Evolutionary conservation across 306 rosid species (phyloP), one percentile per base, ranked within the genome.

Genomic region (Inga laurina): DNA sequence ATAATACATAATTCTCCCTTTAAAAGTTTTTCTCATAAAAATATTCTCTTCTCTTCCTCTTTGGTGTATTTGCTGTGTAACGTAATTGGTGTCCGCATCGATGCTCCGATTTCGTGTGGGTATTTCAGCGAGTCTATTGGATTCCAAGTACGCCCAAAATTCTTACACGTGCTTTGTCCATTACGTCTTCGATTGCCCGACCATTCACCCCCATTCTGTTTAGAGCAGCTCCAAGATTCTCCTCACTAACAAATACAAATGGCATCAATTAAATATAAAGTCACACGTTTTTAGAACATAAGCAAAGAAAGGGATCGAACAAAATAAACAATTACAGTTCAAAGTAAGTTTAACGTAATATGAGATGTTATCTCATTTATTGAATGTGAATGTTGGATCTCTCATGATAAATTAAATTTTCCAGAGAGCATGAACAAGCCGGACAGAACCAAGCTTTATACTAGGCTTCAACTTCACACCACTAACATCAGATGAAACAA

Each of bases 191-290:
- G 86, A 88, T 71, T 59, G 97, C 87, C 74, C 89, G 81, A 87
- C 90, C 87, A 49, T 90, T 91, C 37, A 96, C 92, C 86, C 97
- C 98, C 97, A 92, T 93, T 89, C 88, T 88, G 84, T 90, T 75
- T 22, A 96, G 94, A 52, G 94, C 98, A 81, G 99, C 99, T 91
- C 92, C 85, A 73, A 93, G 89, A 84, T 93, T 93, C 88, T 96
- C 98, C 75, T 96, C 98, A 69, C 99, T 96, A 82, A 81, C 68
- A 74, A 79, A 90, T 73, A 73, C 76, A 79, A 83, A 84, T 73
- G 43, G 61, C 22, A 61, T 43, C 82, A 80, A 82, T 66, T 35
- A 77, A 57, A 85, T 68, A 72, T 27, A 48, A 79, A 54, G 51
- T 21, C 79, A 61, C 27, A 24, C 65, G 39, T 27, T 27, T 64